phyloP scores from a whole-genome alignment of 352 stramenopile species.

The Pythium myriotylum region DNA sequence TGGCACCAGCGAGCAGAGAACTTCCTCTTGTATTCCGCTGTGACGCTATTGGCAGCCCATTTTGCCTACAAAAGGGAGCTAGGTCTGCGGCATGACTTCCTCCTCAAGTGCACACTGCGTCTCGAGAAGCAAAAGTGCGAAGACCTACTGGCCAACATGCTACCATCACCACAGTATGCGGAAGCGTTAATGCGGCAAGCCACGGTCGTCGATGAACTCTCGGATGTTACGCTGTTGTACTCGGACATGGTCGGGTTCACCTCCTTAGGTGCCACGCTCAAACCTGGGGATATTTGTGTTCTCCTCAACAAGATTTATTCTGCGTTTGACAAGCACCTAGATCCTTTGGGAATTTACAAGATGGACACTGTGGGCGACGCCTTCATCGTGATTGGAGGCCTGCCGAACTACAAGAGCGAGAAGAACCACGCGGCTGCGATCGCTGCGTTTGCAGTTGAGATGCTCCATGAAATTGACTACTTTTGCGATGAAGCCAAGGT shows the following conservation, averaged over 20 bases:
- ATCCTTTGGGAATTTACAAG: conserved; percentile 83
- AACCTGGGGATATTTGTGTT: conserved; percentile 67
- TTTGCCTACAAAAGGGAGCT: conserved; percentile 71
- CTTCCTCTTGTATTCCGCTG: conserved; percentile 40
- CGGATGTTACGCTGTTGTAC: conserved; percentile 85
- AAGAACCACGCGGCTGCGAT: conserved; percentile 76
- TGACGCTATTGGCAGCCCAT: conserved; percentile 36
- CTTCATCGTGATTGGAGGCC: conserved; percentile 80
- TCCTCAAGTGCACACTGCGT: conserved; percentile 79
- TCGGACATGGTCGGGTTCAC: conserved; percentile 89
- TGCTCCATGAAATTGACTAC: conserved; percentile 82
- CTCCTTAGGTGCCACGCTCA: conserved; percentile 55
- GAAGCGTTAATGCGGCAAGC: conserved; percentile 71
- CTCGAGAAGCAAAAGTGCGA: conserved; percentile 83
- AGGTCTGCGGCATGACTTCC: conserved; percentile 67
- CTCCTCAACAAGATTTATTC: conserved; percentile 86
- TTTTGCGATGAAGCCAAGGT: conserved; percentile 72
- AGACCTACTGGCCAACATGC: conserved; percentile 85
- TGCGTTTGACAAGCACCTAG: conserved; percentile 82
- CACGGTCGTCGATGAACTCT: conserved; percentile 79
- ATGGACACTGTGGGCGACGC: conserved; percentile 87
- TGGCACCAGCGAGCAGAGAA: conserved; percentile 48
- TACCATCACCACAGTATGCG: conserved; percentile 74
- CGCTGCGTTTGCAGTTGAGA: conserved; percentile 79
- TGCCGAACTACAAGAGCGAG: conserved; percentile 72